Conservation (phyloP, 352 stramenopile species). For the Globisporangium alternatum region DNA sequence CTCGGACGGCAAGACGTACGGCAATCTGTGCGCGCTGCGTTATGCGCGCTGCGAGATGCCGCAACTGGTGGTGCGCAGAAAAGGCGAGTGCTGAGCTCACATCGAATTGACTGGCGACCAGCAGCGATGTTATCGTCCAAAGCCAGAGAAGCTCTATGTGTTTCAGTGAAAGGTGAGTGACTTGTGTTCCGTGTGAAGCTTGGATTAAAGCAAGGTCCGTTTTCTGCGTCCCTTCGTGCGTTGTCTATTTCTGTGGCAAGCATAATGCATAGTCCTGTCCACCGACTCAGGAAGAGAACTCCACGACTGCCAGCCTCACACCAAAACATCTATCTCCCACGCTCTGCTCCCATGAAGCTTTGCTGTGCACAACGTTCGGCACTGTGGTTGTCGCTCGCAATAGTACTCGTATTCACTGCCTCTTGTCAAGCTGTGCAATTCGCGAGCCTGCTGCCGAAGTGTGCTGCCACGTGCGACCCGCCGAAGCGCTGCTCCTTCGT, state of each 20-base stretch:
- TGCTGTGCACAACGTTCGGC: neutral
- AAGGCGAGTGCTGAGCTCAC: conserved; percentile 1
- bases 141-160: neutral
- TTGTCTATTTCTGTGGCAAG: no score
- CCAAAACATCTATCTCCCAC: neutral
- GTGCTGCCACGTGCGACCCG: neutral
- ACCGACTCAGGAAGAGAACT: no score
- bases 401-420: neutral
- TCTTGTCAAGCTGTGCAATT: neutral
- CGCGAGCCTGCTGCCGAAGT: neutral
- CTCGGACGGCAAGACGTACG: conserved; percentile 7
- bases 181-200: no score
- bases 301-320: no score
- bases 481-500: conserved; percentile 1
- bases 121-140: neutral
- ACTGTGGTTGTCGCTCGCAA: neutral
- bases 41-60: neutral
- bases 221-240: no score
- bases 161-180: no score
- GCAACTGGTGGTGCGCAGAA: neutral
- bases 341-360: neutral
- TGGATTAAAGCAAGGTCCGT: no score
- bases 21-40: conserved; percentile 1
- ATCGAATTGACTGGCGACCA: neutral
- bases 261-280: no score